These are phyloP conservation scores for Fusarium marasasianum DNA, from an alignment of 2,329 filamentous ascomycete genomes.

Conservation along the genomic window DNA sequence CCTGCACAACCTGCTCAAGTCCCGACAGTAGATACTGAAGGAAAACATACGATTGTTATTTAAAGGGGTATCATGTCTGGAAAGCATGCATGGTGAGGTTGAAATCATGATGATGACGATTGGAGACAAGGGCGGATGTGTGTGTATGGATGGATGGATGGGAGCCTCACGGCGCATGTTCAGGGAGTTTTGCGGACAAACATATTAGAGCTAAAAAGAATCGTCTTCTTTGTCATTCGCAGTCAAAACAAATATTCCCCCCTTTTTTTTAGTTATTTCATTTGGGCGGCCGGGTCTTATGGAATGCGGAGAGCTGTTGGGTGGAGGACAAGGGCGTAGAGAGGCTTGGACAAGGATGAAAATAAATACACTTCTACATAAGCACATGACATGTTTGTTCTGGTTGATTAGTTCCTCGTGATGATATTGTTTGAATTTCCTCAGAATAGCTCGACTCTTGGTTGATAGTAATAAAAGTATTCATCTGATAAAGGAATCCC, in stretches of 20 bases:
- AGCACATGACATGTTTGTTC: background rate
- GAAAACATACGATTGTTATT: slow-evolving; percentile 2
- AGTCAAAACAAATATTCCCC: slow-evolving; percentile 41
- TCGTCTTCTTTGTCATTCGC: slow-evolving; percentile 40
- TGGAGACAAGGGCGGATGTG: slow-evolving; percentile 12
- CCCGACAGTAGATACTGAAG: slow-evolving; percentile 44
- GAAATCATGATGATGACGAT: slow-evolving; percentile 26
- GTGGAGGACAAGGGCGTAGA: slow-evolving; percentile 1
- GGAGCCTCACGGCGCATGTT: slow-evolving; percentile 44
- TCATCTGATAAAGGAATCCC: background rate
- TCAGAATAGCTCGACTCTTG: background rate
- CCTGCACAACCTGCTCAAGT: slow-evolving; percentile 66
- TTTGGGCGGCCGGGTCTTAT: slow-evolving; percentile 25
- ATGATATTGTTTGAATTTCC: background rate
- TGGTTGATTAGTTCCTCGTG: background rate
- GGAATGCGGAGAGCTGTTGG: slow-evolving; percentile 8
- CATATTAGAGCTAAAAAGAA: slow-evolving; percentile 45
- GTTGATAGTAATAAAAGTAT: background rate
- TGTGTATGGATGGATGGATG: slow-evolving; percentile 6
- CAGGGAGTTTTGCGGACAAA: slow-evolving; percentile 44
- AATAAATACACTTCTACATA: slow-evolving; percentile 25
- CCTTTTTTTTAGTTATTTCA: slow-evolving; percentile 27
- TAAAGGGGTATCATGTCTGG: background rate
- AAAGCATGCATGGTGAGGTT: slow-evolving; percentile 12
- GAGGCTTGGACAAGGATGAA: slow-evolving; percentile 15